Base-by-base conservation (phyloP, 768 basidiomycete species). In the Galerina marginata region DNA sequence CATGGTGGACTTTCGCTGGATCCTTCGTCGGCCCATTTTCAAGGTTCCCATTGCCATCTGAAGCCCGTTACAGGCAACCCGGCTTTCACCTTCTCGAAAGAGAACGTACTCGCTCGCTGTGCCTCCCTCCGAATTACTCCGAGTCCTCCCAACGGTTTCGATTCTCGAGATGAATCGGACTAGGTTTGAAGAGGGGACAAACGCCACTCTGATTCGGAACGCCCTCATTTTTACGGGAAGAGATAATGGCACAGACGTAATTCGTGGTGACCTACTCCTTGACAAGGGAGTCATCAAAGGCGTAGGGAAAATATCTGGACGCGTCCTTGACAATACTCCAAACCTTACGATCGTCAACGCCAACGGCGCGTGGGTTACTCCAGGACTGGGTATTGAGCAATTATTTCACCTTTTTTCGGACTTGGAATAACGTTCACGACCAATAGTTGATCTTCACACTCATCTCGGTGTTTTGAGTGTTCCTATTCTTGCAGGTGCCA, bases 391-490 rank as follows among this genome's bases (percentile, higher is more conserved):
- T 89, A 71, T 58, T 56, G 26, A 56, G 20, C 39, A 26, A 14
- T 67, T 49, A 47, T 64, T 65, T 37, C 51, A 71, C 23, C 10
- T 7, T 43, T 47, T 47, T 36, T n/a, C 9, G 4, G 25, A 39
- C 11, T 3, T 16, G 23, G 11, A 36, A 23, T 36, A 16, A 43
- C 20, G 33, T 37, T 36, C 15, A 23, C 16, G n/a, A n/a, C 50
- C 36, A 16, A 44, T 47, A 86, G 87, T 92, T 33, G 90, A 92
- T 67, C 73, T 91, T 65, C 87, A 93, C 72, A 92, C 92, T 4
- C 93, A 95, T 70, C 73, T 95, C 43, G 95, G 93, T 3, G 76
- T 96, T 5, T 72, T 83, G 62, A 86, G 88, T 44, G 69, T 82
- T 12, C 95, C 95, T 72, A 86, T 69, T 47, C 65, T 62, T 82